A percentile compares a stretch with the other conserved stretches of the same genome.
Conservation (phyloP, 2,329 filamentous ascomycete species). For the Elsinoe fawcettii region DNA sequence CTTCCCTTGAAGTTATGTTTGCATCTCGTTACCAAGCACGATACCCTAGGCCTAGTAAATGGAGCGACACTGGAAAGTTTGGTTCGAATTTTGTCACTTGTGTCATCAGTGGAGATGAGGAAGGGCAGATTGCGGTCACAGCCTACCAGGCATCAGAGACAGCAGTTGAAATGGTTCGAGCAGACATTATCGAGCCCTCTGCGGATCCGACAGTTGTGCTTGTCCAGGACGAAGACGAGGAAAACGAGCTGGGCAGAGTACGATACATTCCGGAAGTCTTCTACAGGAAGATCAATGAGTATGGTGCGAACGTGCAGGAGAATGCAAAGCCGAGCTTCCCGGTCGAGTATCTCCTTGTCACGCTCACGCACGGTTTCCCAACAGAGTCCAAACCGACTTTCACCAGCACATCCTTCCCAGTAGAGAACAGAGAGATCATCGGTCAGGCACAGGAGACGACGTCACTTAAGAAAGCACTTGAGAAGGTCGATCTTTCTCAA, state of each 20-base stretch:
- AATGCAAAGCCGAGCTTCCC: constrained; percentile 96
- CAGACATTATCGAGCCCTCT: constrained; percentile 90
- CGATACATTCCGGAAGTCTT: constrained; percentile 97
- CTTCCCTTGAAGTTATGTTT: constrained; percentile 85
- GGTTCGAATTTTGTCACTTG: constrained; percentile 97
- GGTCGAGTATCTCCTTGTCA: constrained; percentile 92
- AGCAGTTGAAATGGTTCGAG: constrained; percentile 92
- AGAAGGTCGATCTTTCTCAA: constrained; percentile 50
- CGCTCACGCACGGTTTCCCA: constrained; percentile 92
- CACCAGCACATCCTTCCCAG: constrained; percentile 61
- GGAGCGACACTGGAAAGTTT: constrained; percentile 90
- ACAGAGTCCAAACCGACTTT: constrained; percentile 71
- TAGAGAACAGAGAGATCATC: constrained; percentile 83
- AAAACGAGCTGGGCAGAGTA: constrained; percentile 59
- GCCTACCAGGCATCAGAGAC: constrained; percentile 94
- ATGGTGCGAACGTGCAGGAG: constrained; percentile 91
- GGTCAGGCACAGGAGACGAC: constrained; percentile 77
- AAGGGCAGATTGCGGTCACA: constrained; percentile 79
- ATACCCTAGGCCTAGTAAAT: constrained; percentile 85
- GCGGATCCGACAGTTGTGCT: constrained; percentile 91
- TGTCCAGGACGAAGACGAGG: constrained; percentile 84
- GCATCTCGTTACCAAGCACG: constrained; percentile 80
- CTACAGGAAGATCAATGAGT: constrained; percentile 91
- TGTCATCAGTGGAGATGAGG: constrained; percentile 84
- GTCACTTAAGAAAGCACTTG: constrained; percentile 58